A percentile compares a stretch with the other conserved stretches of the same genome.
phyloP scores from a whole-genome alignment of 2,329 filamentous ascomycete genomes.

The Coleophoma cylindrospora region DNA sequence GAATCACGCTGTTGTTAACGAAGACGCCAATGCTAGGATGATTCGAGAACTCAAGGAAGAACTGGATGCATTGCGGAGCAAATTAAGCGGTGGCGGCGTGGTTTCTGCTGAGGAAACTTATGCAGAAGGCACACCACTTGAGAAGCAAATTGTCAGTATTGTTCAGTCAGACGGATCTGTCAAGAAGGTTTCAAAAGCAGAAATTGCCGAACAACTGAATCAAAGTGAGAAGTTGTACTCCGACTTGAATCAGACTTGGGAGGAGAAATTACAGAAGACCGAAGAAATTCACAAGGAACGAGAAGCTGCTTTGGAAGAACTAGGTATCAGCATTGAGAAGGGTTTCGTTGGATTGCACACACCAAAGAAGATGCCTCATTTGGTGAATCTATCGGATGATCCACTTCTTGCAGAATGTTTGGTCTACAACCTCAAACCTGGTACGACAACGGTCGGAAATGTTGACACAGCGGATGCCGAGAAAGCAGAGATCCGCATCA shows the following conservation, averaged over 20 bases:
- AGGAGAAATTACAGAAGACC: slow-evolving; percentile 90
- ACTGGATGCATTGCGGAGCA: slow-evolving; percentile 76
- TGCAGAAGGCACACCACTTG: slow-evolving; percentile 83
- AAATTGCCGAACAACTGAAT: slow-evolving; percentile 92
- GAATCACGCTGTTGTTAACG: slow-evolving; percentile 99
- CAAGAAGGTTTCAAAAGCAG: slow-evolving; percentile 96
- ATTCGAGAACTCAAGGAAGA: slow-evolving; percentile 97
- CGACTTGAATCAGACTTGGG: slow-evolving; percentile 98
- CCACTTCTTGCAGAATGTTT: slow-evolving; percentile 92
- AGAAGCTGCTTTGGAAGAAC: slow-evolving; percentile 88
- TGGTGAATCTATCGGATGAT: slow-evolving; percentile 95
- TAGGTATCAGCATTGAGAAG: slow-evolving; percentile 98
- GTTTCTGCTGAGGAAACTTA: slow-evolving; percentile 74
- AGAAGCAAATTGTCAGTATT: slow-evolving; percentile 95
- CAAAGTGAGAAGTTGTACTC: slow-evolving; percentile 95
- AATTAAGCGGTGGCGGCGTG: slow-evolving; percentile 54
- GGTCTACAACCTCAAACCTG: slow-evolving; percentile 96
- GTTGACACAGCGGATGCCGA: slow-evolving; percentile 74
- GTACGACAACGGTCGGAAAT: slow-evolving; percentile 89
- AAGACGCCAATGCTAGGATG: slow-evolving; percentile 98
- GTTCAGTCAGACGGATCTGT: slow-evolving; percentile 77
- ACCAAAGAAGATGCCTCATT: slow-evolving; percentile 98
- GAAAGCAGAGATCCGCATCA: slow-evolving; percentile 84
- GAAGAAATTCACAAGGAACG: slow-evolving; percentile 97
- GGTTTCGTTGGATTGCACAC: slow-evolving; percentile 93